Evolutionary conservation across 495 filamentous ascomycete genomes (phyloP), one percentile per base, ranked within the genome.

Genomic region (Cenococcum geophilum): DNA sequence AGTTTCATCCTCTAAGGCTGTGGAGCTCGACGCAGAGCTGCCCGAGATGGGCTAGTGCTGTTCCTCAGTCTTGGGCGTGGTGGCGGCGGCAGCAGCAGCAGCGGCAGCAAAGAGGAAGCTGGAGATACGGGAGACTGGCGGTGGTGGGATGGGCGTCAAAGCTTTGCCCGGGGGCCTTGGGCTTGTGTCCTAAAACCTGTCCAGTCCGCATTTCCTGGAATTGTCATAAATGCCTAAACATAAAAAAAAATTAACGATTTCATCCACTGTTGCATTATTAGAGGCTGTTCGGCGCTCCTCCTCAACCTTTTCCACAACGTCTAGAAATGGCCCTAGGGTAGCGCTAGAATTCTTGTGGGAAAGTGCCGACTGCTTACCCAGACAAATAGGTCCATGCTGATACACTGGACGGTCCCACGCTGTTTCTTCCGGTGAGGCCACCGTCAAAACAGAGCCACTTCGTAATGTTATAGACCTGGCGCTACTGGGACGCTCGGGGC

Each of bases 141-240:
- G 43, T 16, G 43, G 25, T 20, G 52, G 45, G 16, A 22, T 51
- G 18, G 18, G 12, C 25, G 23, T 9, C 23, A 37, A 47, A 47
- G n/a, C 56, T 16, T 11, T 22, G n/a, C 40, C 25, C 10, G 53
- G 53, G 36, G 27, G 32, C 4, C 40, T 16, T 36, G 40, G 20
- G 11, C 36, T 20, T 56, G 20, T 12, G 49, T 56, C 58, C 65
- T 60, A 68, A 47, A 48, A 68, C 25, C 45, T 58, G 27, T 68
- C 65, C 53, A 61, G 9, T 25, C 61, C 52, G 10, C 37, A 36
- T 42, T 68, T 61, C 1, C 12, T 40, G n/a, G 54, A 22, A 36
- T 12, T 20, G 3, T 54, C 52, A 5, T 58, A 23, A 5, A 61
- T 27, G 25, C 40, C 57, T 22, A 68, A 40, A 4, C 32, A 36